Evolutionary conservation across 2,329 filamentous ascomycete genomes (phyloP), one percentile per base, ranked within the genome.

Genomic region (Parastagonospora avenae): DNA sequence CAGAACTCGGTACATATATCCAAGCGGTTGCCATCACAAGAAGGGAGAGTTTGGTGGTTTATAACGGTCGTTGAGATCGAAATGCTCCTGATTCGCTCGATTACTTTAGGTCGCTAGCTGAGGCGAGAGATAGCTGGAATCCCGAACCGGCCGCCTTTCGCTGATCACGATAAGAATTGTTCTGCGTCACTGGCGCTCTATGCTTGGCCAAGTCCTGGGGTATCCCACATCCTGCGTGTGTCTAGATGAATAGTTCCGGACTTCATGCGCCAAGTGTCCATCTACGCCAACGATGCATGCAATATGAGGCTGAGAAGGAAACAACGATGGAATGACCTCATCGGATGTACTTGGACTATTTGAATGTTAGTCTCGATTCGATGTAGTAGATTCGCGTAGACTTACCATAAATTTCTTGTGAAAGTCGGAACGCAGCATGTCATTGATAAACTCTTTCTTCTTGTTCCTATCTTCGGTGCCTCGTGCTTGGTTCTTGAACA

Each of bases 401-500:
- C 76, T 73, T 74, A 83, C 82, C 94, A 99, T 99, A 75, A 99
- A 99, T 57, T 92, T 87, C 77, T 92, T 94, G 80, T 99, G 94
- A 75, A 99, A 99, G 75, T 99, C 94, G 28, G 92, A 97, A 55
- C 93, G 87, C 57, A 97, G 78, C 68, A 96, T 81, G 76, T 97
- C 92, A 71, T 99, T 99, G 74, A 99, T 92, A 77, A 99, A 99
- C 75, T 96, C 92, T 79, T 93, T 95, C 79, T 89, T 92, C 79
- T 89, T 92, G 57, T 88, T 86, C 79, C 88, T 92, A 57, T 97
- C 91, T 70, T 97, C 93, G 0, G 92, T 96, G 8, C 93, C 94
- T 52, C 94, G 84, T 30, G 93, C 94, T 77, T 99, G 94, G 74
- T 99, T 99, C 80, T 96, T 97, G 79, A 99, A 99, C 2, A 99